Evolutionary conservation across 208 protist genomes (phyloP).

Genomic region (Wallacemonas sp.): DNA sequence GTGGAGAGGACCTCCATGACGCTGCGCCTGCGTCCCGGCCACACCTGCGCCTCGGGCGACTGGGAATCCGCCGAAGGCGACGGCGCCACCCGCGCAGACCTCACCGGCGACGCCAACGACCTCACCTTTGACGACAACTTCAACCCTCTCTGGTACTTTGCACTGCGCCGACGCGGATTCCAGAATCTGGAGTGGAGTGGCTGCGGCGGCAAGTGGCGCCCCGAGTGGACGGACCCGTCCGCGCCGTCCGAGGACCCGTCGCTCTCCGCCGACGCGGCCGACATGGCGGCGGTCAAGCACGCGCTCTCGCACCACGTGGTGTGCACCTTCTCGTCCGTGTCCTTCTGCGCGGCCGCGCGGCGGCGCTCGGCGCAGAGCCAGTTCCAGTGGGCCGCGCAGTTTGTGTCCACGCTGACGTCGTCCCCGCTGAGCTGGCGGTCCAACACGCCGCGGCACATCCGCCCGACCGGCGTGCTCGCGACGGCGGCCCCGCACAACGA

Average conservation of each 20-base stretch:
- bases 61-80: slow-evolving; percentile 7
- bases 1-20: slow-evolving; percentile 35
- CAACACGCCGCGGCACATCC: slow-evolving; percentile 63
- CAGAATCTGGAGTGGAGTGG: slow-evolving; percentile 70
- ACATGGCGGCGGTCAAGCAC: slow-evolving; percentile 25
- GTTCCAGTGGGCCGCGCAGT: slow-evolving; percentile 79
- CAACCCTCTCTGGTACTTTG: slow-evolving; percentile 77
- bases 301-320: slow-evolving; percentile 70
- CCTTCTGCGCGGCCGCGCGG: slow-evolving; percentile 53
- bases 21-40: slow-evolving; percentile 20
- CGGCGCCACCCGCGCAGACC: slow-evolving; percentile 22
- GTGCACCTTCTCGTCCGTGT: slow-evolving; percentile 70
- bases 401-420: slow-evolving; percentile 80
- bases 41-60: slow-evolving; percentile 7
- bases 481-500: background rate
- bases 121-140: slow-evolving; percentile 71
- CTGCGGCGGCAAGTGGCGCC: slow-evolving; percentile 76
- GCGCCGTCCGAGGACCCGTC: slow-evolving; percentile 7
- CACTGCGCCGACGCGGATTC: slow-evolving; percentile 55
- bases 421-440: slow-evolving; percentile 75
- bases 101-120: slow-evolving; percentile 22
- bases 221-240: slow-evolving; percentile 51
- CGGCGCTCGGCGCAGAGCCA: slow-evolving; percentile 17
- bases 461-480: slow-evolving; percentile 44
- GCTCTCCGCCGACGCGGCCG: background rate